Percentiles rank a stretch among this genome's conserved stretches.
Evolutionary conservation across 345 rosid genomes (phyloP).

Genomic region (Rhodamnia rubescens): DNA sequence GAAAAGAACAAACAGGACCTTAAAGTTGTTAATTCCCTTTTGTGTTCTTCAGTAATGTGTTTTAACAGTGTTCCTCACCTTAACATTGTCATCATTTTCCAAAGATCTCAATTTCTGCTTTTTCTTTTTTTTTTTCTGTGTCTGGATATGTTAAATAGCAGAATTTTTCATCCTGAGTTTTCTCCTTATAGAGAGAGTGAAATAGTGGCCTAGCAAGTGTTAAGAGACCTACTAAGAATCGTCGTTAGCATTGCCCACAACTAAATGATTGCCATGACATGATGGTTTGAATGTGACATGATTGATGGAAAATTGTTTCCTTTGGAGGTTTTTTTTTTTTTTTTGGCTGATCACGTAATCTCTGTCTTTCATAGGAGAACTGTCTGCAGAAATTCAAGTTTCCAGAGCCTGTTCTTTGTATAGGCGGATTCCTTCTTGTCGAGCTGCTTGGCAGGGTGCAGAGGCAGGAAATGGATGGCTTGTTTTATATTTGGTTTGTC

Average conservation of each 20-base stretch:
- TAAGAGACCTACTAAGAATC: not conserved
- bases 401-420: slow-evolving; percentile 80
- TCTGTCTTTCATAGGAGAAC: slow-evolving; percentile 48
- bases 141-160: not conserved
- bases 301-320: not conserved
- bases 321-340: not conserved
- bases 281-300: not conserved
- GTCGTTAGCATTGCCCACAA: not conserved
- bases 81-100: not conserved
- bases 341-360: not conserved
- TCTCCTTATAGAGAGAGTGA: not conserved
- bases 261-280: not conserved
- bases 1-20: not conserved
- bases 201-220: not conserved
- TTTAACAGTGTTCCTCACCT: not conserved
- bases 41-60: not conserved
- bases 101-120: not conserved
- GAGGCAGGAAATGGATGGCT: slow-evolving; percentile 69
- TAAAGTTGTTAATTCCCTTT: not conserved
- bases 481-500: slow-evolving; percentile 77
- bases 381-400: slow-evolving; percentile 64
- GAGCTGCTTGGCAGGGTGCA: slow-evolving; percentile 88
- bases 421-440: slow-evolving; percentile 70
- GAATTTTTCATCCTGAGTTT: not conserved
- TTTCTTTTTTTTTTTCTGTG: not conserved